Evolutionary conservation across 164 flowering plant species (phyloP).

Genomic region (Sedum album): DNA sequence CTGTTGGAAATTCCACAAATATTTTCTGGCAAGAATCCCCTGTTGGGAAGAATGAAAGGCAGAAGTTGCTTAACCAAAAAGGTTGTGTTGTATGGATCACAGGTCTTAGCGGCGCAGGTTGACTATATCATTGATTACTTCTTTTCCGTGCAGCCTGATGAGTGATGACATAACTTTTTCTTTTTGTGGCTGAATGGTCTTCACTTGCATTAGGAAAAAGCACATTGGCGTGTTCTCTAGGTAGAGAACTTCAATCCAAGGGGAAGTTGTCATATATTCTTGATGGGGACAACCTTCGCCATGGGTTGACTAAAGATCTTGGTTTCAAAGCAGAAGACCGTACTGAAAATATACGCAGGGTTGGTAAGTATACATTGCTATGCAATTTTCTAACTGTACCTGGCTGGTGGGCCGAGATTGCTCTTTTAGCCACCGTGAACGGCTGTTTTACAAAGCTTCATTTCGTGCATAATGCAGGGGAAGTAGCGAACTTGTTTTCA

Average conservation of each 20-base stretch:
- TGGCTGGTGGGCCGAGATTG: not conserved
- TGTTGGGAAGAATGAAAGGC: slow-evolving; percentile 42
- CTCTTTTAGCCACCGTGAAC: not conserved
- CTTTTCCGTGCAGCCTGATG: not conserved
- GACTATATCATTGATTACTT: too few relatives aligned
- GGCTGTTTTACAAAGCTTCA: not conserved
- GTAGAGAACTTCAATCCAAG: slow-evolving; percentile 12
- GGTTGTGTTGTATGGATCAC: slow-evolving; percentile 70
- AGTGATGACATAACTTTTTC: not conserved
- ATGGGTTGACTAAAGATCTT: slow-evolving; percentile 25
- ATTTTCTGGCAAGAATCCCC: slow-evolving; percentile 52
- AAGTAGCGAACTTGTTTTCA: not conserved
- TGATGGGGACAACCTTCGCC: slow-evolving; percentile 32
- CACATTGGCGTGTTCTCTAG: slow-evolving; percentile 26
- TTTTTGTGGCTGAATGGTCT: not conserved
- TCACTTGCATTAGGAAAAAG: slow-evolving; percentile 18
- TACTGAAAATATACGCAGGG: slow-evolving; percentile 23
- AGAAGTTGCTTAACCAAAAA: slow-evolving; percentile 48
- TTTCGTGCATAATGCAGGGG: not conserved
- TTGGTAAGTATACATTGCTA: slow-evolving; percentile 15
- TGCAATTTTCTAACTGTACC: not conserved
- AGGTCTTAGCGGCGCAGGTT: slow-evolving; percentile 70
- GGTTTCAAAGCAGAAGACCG: slow-evolving; percentile 29
- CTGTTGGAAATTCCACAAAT: slow-evolving; percentile 14
- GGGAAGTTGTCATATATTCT: slow-evolving; percentile 26